Base-by-base conservation (phyloP, 1,284 basidiomycete genomes). In the Spongispora temasekensis region DNA sequence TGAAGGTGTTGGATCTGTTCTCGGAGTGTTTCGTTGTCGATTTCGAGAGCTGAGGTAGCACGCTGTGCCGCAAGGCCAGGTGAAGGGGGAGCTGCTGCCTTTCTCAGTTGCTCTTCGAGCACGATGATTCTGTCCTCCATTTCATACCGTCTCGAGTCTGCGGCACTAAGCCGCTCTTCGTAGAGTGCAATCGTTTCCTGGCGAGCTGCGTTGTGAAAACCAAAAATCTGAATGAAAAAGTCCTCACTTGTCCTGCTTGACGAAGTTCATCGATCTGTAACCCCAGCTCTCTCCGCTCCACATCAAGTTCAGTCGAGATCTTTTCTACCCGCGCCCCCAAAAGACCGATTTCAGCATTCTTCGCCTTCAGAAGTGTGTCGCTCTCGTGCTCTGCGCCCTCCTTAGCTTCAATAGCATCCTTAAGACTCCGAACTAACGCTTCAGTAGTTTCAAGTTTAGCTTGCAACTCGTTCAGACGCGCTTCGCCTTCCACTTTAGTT, bases 141-240 rank as follows among this genome's bases (percentile, higher is more conserved):
- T 65, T 94, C 92, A 69, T 94, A 94, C 55, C 90, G 85, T 65
- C 85, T 83, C 25, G 80, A 79, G 67, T 95, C 91, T 17, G 87
- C 83, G 3, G 80, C 81, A 60, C 84, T 89, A 25, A 96, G 79
- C 35, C 90, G 87, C 68, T 95, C 93, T 77, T 98, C 95, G 70
- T 97, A 97, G 35, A 97, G 79, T 35, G 91, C 92, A 65, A 95
- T 95, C 1, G 93, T 95, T 84, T 95, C 92, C 91, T 94, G 67
- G 59, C 50, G 56, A 48, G 56, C 37, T 30, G 21, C 46, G 50
- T 10, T 2, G 32, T 62, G 19, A 57, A 53, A 42, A 10, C 63
- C 62, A 19, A 63, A 32, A 55, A 64, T 32, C 30, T 56, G 15
- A 17, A 48, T 23, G 34, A 37, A 28, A 48, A 55, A 32, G n/a